A percentile compares a stretch with the other conserved stretches of the same genome.
Evolutionary conservation across 495 filamentous ascomycete genomes (phyloP).

Genomic region (Evansstolkia leycettana): DNA sequence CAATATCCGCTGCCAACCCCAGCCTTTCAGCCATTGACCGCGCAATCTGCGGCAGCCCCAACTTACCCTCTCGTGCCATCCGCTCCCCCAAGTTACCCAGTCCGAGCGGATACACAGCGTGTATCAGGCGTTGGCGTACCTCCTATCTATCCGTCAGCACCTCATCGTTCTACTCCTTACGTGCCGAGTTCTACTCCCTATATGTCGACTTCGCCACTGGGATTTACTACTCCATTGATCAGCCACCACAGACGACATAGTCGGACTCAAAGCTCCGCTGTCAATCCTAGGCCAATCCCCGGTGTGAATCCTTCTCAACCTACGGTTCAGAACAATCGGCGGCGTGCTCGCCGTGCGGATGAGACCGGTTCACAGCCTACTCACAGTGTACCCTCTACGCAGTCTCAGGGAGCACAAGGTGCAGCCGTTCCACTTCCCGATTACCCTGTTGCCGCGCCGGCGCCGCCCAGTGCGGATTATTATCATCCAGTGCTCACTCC

Average conservation of each 20-base stretch:
- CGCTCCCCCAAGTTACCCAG: background rate
- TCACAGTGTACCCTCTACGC: no score
- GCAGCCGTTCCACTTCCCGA: no score
- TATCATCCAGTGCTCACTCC: background rate
- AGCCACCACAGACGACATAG: conserved; percentile 7
- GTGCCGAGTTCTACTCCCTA: conserved; percentile 3
- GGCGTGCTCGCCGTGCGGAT: conserved; percentile 2
- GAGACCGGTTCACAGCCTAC: background rate
- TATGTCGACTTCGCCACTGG: no score
- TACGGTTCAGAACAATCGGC: conserved; percentile 1
- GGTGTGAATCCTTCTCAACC: conserved; percentile 1
- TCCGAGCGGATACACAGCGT: conserved; percentile 1
- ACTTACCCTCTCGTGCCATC: background rate
- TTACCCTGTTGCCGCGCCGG: no score
- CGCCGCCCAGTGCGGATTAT: background rate
- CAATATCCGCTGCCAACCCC: background rate
- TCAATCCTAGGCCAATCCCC: background rate
- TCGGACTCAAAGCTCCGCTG: conserved; percentile 4
- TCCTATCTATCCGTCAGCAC: background rate
- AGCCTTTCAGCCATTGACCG: background rate
- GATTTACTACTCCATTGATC: background rate
- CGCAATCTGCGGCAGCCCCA: background rate
- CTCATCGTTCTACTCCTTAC: conserved; percentile 1
- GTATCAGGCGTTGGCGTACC: background rate
- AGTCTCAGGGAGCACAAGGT: no score